phyloP scores from a whole-genome alignment of 2,329 filamentous ascomycete species.

The Podosphaera leucotricha region DNA sequence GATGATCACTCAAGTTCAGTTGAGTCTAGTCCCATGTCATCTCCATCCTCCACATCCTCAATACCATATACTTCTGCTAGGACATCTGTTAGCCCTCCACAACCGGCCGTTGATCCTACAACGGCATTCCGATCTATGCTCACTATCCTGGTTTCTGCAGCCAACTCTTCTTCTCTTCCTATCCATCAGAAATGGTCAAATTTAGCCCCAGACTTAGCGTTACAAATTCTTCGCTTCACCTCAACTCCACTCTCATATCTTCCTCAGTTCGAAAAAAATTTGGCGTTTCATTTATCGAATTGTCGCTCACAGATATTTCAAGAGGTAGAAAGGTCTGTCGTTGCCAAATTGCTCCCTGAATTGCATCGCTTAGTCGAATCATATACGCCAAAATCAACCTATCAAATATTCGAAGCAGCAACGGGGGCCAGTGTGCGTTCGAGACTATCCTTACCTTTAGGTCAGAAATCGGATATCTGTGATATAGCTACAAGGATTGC shows the following conservation, averaged over 20 bases:
- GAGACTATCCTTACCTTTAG: background rate
- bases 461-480: constrained; percentile 20
- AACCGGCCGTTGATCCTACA: constrained; percentile 8
- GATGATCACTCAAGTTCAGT: constrained; percentile 7
- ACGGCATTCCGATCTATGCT: constrained; percentile 12
- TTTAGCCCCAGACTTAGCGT: constrained; percentile 11
- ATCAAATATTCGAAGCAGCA: constrained; percentile 16
- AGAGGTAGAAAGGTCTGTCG: constrained; percentile 12
- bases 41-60: constrained; percentile 12
- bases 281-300: constrained; percentile 14
- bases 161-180: constrained; percentile 9
- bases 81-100: constrained; percentile 12
- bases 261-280: constrained; percentile 13
- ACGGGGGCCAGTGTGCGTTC: constrained; percentile 9
- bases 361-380: constrained; percentile 13
- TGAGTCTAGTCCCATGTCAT: constrained; percentile 12
- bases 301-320: constrained; percentile 11
- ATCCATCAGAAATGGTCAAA: constrained; percentile 12
- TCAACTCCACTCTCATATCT: constrained; percentile 12
- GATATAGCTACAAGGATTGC: constrained; percentile 58
- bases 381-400: constrained; percentile 13
- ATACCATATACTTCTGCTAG: constrained; percentile 9
- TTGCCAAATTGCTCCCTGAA: constrained; percentile 10
- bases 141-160: constrained; percentile 12
- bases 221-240: constrained; percentile 15